phyloP scores from a whole-genome alignment of 306 rosid genomes.

The Vicia sativa region DNA sequence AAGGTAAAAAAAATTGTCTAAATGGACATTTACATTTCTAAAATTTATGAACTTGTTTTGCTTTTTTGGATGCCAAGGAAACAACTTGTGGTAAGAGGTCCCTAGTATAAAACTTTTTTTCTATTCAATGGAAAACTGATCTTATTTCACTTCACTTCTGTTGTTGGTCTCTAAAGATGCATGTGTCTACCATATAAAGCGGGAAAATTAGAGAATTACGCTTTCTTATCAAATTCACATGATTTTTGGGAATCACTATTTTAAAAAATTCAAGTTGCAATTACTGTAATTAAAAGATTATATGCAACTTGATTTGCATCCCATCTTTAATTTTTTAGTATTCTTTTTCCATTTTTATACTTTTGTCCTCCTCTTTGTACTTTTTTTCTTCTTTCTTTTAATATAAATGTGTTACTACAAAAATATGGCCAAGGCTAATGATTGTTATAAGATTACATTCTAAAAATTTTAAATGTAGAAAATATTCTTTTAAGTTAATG shows the following conservation, averaged over 20 bases:
- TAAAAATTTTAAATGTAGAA: no score
- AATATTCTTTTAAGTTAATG: no score
- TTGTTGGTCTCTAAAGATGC: not conserved
- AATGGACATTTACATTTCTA: conserved; percentile 34
- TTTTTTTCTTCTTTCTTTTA: no score
- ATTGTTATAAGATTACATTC: no score
- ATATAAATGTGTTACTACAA: no score
- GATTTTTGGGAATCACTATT: not conserved
- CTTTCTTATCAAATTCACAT: not conserved
- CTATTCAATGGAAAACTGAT: conserved; percentile 9
- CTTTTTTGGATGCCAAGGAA: conserved; percentile 39
- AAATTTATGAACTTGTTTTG: conserved; percentile 39
- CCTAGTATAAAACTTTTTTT: conserved; percentile 22
- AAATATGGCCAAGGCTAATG: no score
- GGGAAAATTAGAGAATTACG: conserved; percentile 33
- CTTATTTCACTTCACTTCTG: conserved; percentile 9
- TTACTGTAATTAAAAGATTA: not conserved
- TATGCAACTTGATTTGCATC: no score
- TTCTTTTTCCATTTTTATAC: no score
- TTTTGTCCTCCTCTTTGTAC: no score
- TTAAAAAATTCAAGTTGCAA: not conserved
- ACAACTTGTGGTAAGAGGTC: conserved; percentile 29
- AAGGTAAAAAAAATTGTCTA: not conserved
- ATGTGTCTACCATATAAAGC: conserved; percentile 21
- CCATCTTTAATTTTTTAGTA: no score